Percentiles rank a stretch among this genome's conserved stretches.
These are phyloP conservation scores for Brassica incana DNA, from an alignment of 345 rosid genomes.

Conservation along the genomic window DNA sequence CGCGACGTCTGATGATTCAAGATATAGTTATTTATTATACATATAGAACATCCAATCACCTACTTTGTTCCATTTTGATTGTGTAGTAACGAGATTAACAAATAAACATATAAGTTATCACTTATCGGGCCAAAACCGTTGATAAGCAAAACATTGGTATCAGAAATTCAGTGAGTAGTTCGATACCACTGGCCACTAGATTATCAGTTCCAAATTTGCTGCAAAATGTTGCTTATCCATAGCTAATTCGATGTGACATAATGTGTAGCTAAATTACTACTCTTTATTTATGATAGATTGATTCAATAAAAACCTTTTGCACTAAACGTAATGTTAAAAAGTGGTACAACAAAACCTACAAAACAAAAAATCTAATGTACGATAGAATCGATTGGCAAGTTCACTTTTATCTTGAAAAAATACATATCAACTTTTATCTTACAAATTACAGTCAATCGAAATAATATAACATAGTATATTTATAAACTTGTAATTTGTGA, in stretches of 20 bases:
- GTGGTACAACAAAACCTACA: neutral
- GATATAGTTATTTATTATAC: neutral
- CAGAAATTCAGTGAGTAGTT: neutral
- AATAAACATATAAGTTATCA: neutral
- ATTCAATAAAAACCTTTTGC: neutral
- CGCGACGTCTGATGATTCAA: conserved; percentile 18
- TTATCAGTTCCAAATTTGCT: neutral
- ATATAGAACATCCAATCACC: neutral
- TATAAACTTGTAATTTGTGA: neutral
- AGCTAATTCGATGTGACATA: neutral
- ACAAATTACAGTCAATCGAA: neutral
- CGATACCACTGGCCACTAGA: neutral
- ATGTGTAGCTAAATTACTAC: neutral
- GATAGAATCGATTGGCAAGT: neutral
- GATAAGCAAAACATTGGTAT: neutral
- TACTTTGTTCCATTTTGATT: neutral
- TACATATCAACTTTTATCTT: neutral
- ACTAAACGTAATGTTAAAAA: neutral
- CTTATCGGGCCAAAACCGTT: neutral
- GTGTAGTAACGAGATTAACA: neutral
- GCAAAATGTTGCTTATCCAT: neutral
- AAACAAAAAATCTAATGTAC: neutral
- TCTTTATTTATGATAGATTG: neutral
- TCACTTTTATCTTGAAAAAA: neutral
- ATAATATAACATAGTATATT: neutral